These are phyloP conservation scores for Penicillium angulare DNA, from an alignment of 495 filamentous ascomycete species.

Conservation along the genomic window DNA sequence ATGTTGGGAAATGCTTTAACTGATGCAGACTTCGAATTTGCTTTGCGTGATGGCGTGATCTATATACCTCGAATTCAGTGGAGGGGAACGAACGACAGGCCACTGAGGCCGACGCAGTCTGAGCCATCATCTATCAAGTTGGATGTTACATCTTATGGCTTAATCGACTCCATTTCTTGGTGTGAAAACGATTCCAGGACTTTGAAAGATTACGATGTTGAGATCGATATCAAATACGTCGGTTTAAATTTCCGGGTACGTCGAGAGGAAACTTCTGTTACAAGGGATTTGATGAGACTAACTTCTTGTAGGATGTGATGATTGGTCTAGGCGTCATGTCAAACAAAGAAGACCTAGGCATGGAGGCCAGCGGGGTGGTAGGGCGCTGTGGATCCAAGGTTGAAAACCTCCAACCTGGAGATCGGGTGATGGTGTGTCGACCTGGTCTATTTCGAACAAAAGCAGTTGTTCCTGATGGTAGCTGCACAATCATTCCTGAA, in stretches of 20 bases:
- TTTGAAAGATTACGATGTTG: conserved; percentile 24
- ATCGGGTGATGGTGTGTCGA: conserved; percentile 30
- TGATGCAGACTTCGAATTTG: conserved; percentile 35
- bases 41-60: conserved; percentile 22
- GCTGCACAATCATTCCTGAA: conserved; percentile 13
- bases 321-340: conserved; percentile 32
- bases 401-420: conserved; percentile 32
- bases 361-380: conserved; percentile 30
- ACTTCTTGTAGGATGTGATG: conserved; percentile 32
- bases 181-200: neutral
- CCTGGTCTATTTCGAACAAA: conserved; percentile 5
- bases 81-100: conserved; percentile 4
- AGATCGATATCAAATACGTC: conserved; percentile 37
- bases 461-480: neutral
- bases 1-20: neutral
- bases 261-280: no score
- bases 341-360: conserved; percentile 9
- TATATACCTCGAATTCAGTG: conserved; percentile 29
- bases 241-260: conserved; percentile 44
- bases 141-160: conserved; percentile 19
- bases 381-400: conserved; percentile 16
- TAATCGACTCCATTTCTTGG: conserved; percentile 29
- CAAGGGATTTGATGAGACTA: no score
- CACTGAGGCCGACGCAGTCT: neutral
- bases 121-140: conserved; percentile 1